Conservation (phyloP, 192 early-diverging fungal genomes). For the Rhizophagus sp. region DNA sequence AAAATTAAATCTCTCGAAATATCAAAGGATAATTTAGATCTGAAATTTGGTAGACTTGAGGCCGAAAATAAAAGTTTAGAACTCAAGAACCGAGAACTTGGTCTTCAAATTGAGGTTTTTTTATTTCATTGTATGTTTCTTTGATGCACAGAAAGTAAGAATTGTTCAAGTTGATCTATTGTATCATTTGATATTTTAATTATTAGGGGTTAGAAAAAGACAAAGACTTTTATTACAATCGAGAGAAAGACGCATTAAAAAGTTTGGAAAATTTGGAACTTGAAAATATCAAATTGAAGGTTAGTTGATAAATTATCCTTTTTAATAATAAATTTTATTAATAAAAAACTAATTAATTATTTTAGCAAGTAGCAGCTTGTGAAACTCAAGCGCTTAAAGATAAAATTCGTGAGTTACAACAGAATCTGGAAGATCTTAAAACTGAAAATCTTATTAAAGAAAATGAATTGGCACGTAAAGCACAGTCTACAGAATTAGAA, state of each 20-base stretch:
- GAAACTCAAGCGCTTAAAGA: neutral
- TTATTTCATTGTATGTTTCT: neutral
- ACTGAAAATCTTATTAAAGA: neutral
- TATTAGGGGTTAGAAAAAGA: neutral
- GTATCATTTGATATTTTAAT: no score
- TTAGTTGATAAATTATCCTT: neutral
- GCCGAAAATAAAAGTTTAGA: neutral
- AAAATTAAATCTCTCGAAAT: constrained; percentile 1
- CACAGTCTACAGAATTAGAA: neutral
- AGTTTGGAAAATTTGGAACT: neutral
- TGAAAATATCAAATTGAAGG: neutral
- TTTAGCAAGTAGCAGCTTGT: neutral
- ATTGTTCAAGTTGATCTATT: no score
- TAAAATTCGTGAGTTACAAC: neutral
- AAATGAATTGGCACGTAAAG: neutral
- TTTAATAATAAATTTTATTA: neutral
- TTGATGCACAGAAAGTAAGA: no score
- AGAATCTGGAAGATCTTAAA: neutral
- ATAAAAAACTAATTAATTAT: neutral
- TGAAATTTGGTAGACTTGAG: constrained; percentile 3
- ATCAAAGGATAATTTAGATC: constrained; percentile 1
- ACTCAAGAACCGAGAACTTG: constrained; percentile 4
- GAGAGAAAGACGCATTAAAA: neutral
- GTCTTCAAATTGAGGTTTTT: constrained; percentile 1
- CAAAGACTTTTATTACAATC: neutral